Conservation (phyloP, 306 rosid genomes). For the Vigna trinervia region DNA sequence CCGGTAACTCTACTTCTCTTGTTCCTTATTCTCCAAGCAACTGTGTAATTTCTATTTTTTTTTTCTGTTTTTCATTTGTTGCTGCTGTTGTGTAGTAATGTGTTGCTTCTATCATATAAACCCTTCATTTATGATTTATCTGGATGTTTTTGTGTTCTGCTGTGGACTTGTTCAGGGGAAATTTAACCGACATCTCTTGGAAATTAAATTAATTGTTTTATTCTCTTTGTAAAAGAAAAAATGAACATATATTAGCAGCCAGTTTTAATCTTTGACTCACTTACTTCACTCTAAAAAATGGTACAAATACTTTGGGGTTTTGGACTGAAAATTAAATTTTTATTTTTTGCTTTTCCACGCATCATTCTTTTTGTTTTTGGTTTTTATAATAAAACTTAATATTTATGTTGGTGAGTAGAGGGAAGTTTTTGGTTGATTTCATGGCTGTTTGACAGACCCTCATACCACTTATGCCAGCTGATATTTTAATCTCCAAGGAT, state of each 20-base stretch:
- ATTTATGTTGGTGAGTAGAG: neutral
- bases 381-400: neutral
- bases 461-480: constrained; percentile 82
- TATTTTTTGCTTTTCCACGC: neutral
- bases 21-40: constrained; percentile 17
- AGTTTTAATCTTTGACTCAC: neutral
- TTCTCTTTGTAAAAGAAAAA: neutral
- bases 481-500: too few species aligned
- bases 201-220: neutral
- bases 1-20: constrained; percentile 3
- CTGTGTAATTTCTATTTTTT: neutral
- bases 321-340: neutral
- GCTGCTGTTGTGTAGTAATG: neutral
- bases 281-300: neutral
- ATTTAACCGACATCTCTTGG: neutral
- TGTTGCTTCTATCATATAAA: neutral
- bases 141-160: neutral
- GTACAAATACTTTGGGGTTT: neutral
- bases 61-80: neutral
- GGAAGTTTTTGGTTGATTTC: constrained; percentile 98
- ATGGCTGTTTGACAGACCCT: constrained; percentile 95
- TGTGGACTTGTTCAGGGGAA: neutral
- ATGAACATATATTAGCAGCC: neutral
- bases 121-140: neutral
- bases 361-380: neutral